Base-by-base conservation (phyloP, 139 green algal genomes). In the Ettlia oleoabundans region DNA sequence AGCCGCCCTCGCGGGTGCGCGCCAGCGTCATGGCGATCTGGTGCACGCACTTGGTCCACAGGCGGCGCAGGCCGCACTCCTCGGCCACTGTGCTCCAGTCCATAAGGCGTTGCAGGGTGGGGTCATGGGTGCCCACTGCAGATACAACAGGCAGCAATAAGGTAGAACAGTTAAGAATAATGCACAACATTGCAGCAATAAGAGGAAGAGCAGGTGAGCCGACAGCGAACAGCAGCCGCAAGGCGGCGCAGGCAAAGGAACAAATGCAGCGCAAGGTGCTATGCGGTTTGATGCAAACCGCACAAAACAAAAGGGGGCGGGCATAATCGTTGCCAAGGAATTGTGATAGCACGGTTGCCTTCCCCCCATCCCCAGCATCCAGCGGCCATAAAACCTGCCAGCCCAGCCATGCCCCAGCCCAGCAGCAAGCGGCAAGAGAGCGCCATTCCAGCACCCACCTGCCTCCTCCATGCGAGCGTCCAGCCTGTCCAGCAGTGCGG, bases 401-500 rank as follows among this genome's bases (percentile, higher is more conserved):
- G 4, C 62, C 62, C 4, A 38, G 33, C 2, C 4, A 13, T 5
- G 9, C 33, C 19, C 22, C 13, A 67, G 28, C 3, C 37, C 37
- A 38, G 4, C 22, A 67, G 21, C 22, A 30, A 58, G 47, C 13
- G 47, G 47, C 13, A 58, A 58, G 47, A 10, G 47, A 10, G 47
- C 13, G 47, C 13, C 13, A 10, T 42, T 30, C 62, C 32, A 3
- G 6, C 18, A 38, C 72, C 72, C 72, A 79, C 72, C 72, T 5
- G 72, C 58, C 22, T 66, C 72, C 51, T 79, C 72, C 72, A 79
- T 79, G 72, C 72, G 72, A 4, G 55, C 51, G 8, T 79, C 72
- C 51, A 79, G 72, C 33, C 21, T n/a, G n/a, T 67, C 72, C 3
- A 79, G 35, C 72, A 79, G 47, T 24, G 26, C 33, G 8, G 26